Evolutionary conservation across 768 basidiomycete genomes (phyloP).

Genomic region (Tricholoma terreum): DNA sequence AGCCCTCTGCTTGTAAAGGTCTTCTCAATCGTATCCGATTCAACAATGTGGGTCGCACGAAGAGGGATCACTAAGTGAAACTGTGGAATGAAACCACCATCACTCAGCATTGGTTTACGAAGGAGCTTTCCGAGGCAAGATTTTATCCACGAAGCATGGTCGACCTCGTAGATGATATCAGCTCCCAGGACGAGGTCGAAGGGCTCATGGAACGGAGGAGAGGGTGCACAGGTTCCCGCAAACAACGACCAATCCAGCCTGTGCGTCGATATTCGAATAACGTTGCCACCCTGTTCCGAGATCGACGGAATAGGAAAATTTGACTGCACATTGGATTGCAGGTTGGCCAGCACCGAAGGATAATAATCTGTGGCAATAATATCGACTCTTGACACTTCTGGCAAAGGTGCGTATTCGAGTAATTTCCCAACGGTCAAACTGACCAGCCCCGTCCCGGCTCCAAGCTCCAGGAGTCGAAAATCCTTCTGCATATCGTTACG

Average conservation of each 20-base stretch:
- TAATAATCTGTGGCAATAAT: constrained; percentile 80
- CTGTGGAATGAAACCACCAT: constrained; percentile 12
- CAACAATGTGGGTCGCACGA: constrained; percentile 57
- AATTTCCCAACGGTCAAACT: constrained; percentile 57
- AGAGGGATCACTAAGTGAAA: constrained; percentile 83
- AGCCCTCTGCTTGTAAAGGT: constrained; percentile 39
- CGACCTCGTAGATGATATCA: constrained; percentile 77
- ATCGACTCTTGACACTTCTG: neutral
- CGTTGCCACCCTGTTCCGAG: neutral
- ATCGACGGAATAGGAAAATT: constrained; percentile 43
- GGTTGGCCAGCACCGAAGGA: constrained; percentile 67
- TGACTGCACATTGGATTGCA: constrained; percentile 52
- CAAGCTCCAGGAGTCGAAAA: constrained; percentile 68
- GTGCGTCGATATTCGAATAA: constrained; percentile 20
- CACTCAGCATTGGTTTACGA: constrained; percentile 19
- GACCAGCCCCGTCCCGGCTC: constrained; percentile 82
- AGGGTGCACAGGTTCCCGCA: constrained; percentile 3
- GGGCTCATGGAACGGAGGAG: constrained; percentile 29
- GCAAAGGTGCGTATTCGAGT: constrained; percentile 20
- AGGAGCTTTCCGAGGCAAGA: constrained; percentile 54
- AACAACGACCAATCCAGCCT: constrained; percentile 64
- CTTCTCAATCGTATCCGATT: constrained; percentile 56
- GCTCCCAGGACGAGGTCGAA: constrained; percentile 78
- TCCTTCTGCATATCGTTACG: neutral
- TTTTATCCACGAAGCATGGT: constrained; percentile 72